Percentiles rank a stretch among this genome's conserved stretches.
phyloP scores from a whole-genome alignment of 2,329 filamentous ascomycete genomes.

The Fusarium setosum region DNA sequence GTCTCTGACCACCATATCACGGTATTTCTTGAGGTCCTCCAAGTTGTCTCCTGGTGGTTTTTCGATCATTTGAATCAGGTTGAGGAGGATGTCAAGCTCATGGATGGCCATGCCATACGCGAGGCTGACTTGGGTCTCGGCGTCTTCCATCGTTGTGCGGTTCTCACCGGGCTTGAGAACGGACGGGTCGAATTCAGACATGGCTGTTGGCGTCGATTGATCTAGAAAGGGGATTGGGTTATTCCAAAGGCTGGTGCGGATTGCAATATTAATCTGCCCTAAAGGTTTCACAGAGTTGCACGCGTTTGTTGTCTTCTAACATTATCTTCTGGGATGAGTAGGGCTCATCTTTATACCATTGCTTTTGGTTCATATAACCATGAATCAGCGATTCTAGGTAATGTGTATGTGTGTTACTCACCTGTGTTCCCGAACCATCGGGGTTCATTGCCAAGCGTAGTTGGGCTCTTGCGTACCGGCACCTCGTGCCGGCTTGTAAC shows the following conservation, averaged over 20 bases:
- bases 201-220: not conserved
- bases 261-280: not conserved
- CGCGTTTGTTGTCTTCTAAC: not conserved
- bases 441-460: not conserved
- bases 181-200: constrained; percentile 29
- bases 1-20: constrained; percentile 11
- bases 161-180: constrained; percentile 23
- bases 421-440: constrained; percentile 6
- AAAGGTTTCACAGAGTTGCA: constrained; percentile 16
- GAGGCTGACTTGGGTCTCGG: constrained; percentile 29
- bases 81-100: constrained; percentile 26
- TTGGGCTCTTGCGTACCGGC: not conserved
- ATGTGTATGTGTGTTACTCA: constrained; percentile 3
- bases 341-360: constrained; percentile 5
- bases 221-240: not conserved
- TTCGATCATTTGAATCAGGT: constrained; percentile 12
- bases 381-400: not conserved
- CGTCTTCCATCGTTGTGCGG: constrained; percentile 14
- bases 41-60: constrained; percentile 12
- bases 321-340: not conserved
- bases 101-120: constrained; percentile 30
- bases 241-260: not conserved
- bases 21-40: constrained; percentile 13
- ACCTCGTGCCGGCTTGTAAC: not conserved
- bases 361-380: not conserved